Percentiles rank a stretch among this genome's conserved stretches.
Evolutionary conservation across 768 basidiomycete genomes (phyloP).

Genomic region (Tulasnella sp.): DNA sequence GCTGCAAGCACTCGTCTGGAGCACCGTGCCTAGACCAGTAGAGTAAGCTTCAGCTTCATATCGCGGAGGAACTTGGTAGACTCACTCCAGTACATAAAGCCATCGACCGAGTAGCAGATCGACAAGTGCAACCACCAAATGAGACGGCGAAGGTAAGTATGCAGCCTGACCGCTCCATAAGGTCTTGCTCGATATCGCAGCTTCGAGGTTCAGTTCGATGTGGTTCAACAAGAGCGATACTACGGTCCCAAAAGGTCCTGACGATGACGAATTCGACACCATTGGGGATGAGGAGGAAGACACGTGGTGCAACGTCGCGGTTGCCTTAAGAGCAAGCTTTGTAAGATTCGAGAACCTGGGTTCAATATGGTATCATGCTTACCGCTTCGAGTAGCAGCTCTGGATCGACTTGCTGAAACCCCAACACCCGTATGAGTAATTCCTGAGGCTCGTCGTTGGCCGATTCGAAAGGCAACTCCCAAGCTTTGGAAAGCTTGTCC

Average conservation of each 20-base stretch:
- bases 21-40: not conserved
- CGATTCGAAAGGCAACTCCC: not conserved
- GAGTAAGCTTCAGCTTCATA: not conserved
- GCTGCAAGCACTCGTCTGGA: not conserved
- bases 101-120: not conserved
- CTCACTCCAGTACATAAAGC: not conserved
- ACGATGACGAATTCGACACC: not conserved
- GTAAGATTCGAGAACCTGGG: not conserved
- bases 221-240: not conserved
- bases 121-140: not conserved
- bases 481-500: not conserved
- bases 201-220: not conserved
- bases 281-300: not conserved
- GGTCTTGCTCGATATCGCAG: not conserved
- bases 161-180: not conserved
- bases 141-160: not conserved
- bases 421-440: not conserved
- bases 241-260: not conserved
- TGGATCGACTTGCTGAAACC: not conserved
- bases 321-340: not conserved
- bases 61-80: not conserved
- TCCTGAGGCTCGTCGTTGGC: not conserved
- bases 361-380: not conserved
- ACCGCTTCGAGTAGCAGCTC: not conserved
- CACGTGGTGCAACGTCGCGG: not conserved